Evolutionary conservation across 1,139 yeast species (phyloP).

Genomic region (Geotrichum reessii): DNA sequence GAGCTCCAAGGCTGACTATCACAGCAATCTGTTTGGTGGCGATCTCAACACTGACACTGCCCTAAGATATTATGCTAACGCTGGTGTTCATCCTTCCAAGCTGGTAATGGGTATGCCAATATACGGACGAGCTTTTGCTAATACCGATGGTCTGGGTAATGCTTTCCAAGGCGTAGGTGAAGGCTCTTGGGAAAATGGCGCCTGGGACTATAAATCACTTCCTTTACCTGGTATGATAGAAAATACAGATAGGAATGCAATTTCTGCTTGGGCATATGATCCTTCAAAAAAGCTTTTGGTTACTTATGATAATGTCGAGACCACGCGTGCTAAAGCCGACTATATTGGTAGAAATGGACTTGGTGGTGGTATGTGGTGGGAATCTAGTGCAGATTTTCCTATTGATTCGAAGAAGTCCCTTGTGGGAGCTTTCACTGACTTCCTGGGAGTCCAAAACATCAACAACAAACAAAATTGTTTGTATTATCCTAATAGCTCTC

Average conservation of each 20-base stretch:
- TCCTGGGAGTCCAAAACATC: constrained; percentile 20
- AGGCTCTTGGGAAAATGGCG: constrained; percentile 51
- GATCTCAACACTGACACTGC: constrained; percentile 47
- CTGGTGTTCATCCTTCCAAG: constrained; percentile 47
- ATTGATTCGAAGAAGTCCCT: constrained; percentile 26
- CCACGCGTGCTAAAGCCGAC: constrained; percentile 53
- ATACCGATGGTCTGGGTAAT: constrained; percentile 41
- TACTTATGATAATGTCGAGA: constrained; percentile 59
- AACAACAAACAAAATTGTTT: constrained; percentile 21
- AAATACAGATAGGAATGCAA: constrained; percentile 47
- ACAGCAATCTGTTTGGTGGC: constrained; percentile 61
- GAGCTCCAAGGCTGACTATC: constrained; percentile 59
- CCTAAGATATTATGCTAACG: constrained; percentile 41
- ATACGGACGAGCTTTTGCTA: constrained; percentile 70
- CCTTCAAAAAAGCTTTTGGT: constrained; percentile 41
- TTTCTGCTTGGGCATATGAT: constrained; percentile 56
- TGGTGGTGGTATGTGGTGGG: constrained; percentile 97
- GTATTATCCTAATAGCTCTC: constrained; percentile 16
- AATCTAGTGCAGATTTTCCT: constrained; percentile 64
- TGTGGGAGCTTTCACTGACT: constrained; percentile 27
- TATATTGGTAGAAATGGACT: constrained; percentile 47
- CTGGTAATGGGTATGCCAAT: constrained; percentile 83
- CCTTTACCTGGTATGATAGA: constrained; percentile 45
- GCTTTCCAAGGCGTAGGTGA: constrained; percentile 48
- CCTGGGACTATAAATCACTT: constrained; percentile 50